These are phyloP conservation scores for Nicotiana knightiana DNA, from an alignment of 257 asterid species.

Conservation along the genomic window DNA sequence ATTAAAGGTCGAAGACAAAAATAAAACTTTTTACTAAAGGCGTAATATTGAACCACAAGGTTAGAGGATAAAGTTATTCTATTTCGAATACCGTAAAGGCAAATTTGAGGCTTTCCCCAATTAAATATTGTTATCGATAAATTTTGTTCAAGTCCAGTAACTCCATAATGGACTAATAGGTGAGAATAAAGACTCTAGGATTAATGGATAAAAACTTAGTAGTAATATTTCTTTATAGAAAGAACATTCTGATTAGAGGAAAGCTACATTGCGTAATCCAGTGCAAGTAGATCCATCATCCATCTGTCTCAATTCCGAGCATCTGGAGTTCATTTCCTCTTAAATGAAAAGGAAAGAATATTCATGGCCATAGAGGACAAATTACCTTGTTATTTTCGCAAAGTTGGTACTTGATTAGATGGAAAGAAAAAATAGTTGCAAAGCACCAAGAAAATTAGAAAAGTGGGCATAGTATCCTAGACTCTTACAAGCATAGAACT, in stretches of 20 bases:
- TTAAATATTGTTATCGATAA: too few relatives aligned
- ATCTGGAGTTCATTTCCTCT: not conserved
- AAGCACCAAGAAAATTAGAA: not conserved
- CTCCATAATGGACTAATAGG: too few relatives aligned
- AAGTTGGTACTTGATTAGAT: not conserved
- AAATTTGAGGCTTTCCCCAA: too few relatives aligned
- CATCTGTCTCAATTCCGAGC: not conserved
- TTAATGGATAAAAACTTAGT: not conserved
- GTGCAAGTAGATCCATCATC: not conserved
- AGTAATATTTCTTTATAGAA: not conserved
- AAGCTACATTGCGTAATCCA: not conserved
- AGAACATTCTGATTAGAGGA: not conserved
- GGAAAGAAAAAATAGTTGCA: not conserved
- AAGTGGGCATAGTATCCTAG: not conserved
- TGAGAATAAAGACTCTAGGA: not conserved
- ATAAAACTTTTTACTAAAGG: too few relatives aligned
- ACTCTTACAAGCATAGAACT: not conserved
- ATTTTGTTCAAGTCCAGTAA: too few relatives aligned
- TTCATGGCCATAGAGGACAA: constrained; percentile 33
- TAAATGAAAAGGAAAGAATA: not conserved
- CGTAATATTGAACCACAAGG: too few relatives aligned
- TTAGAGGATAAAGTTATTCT: too few relatives aligned
- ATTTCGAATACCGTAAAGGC: too few relatives aligned
- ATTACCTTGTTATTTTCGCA: constrained; percentile 21
- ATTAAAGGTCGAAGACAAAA: too few relatives aligned